A percentile compares a stretch with the other conserved stretches of the same genome.
phyloP scores from a whole-genome alignment of 2,329 filamentous ascomycete genomes.

The Ophiostoma sp. region DNA sequence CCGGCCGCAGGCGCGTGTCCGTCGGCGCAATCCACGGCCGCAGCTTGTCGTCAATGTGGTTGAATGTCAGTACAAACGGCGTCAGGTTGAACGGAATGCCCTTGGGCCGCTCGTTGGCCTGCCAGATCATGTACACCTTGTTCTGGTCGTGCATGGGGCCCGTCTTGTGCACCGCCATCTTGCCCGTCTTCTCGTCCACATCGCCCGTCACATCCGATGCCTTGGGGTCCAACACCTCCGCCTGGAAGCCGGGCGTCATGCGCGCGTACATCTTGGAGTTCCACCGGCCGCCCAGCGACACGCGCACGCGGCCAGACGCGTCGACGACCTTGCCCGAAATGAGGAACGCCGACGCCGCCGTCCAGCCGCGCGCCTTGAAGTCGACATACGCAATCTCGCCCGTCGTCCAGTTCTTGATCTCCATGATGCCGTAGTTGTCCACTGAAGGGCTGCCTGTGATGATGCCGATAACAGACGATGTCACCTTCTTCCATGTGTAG shows the following conservation, averaged over 20 bases:
- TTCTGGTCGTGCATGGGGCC: slow-evolving; percentile 56
- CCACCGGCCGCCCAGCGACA: slow-evolving; percentile 91
- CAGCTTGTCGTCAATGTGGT: slow-evolving; percentile 82
- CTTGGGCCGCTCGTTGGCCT: slow-evolving; percentile 72
- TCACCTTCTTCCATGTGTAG: slow-evolving; percentile 99
- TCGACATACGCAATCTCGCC: slow-evolving; percentile 85
- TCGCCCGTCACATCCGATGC: background rate
- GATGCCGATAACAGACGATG: slow-evolving; percentile 94
- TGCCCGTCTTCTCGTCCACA: slow-evolving; percentile 33
- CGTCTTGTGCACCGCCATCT: slow-evolving; percentile 41
- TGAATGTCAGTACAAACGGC: slow-evolving; percentile 90
- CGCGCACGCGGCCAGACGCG: slow-evolving; percentile 69
- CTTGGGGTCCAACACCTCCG: slow-evolving; percentile 42
- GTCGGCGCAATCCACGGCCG: slow-evolving; percentile 76
- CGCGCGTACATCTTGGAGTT: slow-evolving; percentile 96
- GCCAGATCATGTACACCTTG: slow-evolving; percentile 87
- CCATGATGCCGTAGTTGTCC: slow-evolving; percentile 97
- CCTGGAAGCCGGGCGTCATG: slow-evolving; percentile 85
- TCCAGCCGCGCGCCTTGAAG: slow-evolving; percentile 96
- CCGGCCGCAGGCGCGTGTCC: slow-evolving; percentile 85
- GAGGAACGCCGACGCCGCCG: slow-evolving; percentile 84
- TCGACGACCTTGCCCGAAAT: slow-evolving; percentile 83
- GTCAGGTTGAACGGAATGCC: slow-evolving; percentile 96
- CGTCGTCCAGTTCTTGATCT: slow-evolving; percentile 95
- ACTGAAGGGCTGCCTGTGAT: slow-evolving; percentile 94